Evolutionary conservation across 169 alveolate species (phyloP), one percentile per base, ranked within the genome.

Genomic region (Plasmodium chabaudi): DNA sequence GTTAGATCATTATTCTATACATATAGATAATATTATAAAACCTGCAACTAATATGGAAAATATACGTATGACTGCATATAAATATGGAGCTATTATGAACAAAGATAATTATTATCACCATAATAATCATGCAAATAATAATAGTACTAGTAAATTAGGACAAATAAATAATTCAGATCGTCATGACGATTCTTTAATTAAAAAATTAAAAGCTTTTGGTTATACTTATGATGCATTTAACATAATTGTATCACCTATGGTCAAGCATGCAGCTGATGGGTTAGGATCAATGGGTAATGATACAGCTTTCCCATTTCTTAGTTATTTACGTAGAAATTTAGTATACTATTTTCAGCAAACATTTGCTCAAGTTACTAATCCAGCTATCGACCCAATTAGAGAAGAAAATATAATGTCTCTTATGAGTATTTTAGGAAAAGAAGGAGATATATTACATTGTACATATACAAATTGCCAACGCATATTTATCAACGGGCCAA

Each of bases 331-430:
- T 64, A 71, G 94, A n/a, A 84, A 88, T 7, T 72, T 82, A 67
- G 82, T 88, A 56, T 93, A 93, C 75, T 93, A 82, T 88, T 93
- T 93, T 88, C 93, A 91, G 69, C 96, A 93, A 91, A 88, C 88
- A 15, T 88, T 92, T 51, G 92, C 95, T 23, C 94, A 93, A 87
- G 96, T 89, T 44, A 92, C 96, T 39, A 94, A 94, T 75, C 96
- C 96, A 1, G 94, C 96, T 12, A 92, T 94, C 47, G 96, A 94
- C 51, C 96, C 96, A 6, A 87, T 94, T 7, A 92, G 96, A 42
- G 96, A 94, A 75, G 87, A 93, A 13, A 92, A 73, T 67, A 94
- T 94, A 69, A 92, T 94, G 95, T 79, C 92, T 2, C 87, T 94
- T 34, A 93, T 87, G 88, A 65, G 95, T 86, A 93, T 92, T 63